These are phyloP conservation scores for Metarhizium humberi DNA, from an alignment of 2,329 filamentous ascomycete species.

Conservation along the genomic window DNA sequence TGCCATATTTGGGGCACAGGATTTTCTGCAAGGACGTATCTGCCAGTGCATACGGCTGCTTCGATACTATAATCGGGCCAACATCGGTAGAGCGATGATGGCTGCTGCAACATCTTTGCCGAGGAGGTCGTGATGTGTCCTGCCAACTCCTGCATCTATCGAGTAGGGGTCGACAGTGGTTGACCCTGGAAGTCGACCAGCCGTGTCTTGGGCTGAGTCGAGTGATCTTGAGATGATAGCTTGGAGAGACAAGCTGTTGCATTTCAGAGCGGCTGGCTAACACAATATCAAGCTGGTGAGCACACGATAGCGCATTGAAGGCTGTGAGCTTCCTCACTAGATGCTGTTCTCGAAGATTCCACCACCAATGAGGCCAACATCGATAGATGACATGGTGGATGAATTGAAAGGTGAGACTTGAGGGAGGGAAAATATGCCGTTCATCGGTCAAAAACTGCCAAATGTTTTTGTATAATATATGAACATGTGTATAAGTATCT, in stretches of 20 bases:
- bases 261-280: slow-evolving; percentile 49
- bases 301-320: no score
- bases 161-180: slow-evolving; percentile 42
- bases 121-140: slow-evolving; percentile 41
- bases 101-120: slow-evolving; percentile 45
- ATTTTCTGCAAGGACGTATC: slow-evolving; percentile 65
- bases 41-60: slow-evolving; percentile 50
- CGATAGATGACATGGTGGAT: slow-evolving; percentile 19
- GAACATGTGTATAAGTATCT: no score
- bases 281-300: no score
- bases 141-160: slow-evolving; percentile 36
- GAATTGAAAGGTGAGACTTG: no score
- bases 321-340: slow-evolving; percentile 20
- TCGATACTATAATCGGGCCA: slow-evolving; percentile 48
- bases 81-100: slow-evolving; percentile 52
- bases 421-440: no score
- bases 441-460: no score
- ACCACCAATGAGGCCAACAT: slow-evolving; percentile 52
- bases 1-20: slow-evolving; percentile 31
- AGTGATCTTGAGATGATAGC: slow-evolving; percentile 58
- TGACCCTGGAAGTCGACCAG: background rate
- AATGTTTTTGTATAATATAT: no score
- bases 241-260: slow-evolving; percentile 43
- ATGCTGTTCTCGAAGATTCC: slow-evolving; percentile 53
- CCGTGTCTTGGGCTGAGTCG: slow-evolving; percentile 26